Conservation (phyloP, 768 basidiomycete genomes). For the Leucocoprinus sp. region DNA sequence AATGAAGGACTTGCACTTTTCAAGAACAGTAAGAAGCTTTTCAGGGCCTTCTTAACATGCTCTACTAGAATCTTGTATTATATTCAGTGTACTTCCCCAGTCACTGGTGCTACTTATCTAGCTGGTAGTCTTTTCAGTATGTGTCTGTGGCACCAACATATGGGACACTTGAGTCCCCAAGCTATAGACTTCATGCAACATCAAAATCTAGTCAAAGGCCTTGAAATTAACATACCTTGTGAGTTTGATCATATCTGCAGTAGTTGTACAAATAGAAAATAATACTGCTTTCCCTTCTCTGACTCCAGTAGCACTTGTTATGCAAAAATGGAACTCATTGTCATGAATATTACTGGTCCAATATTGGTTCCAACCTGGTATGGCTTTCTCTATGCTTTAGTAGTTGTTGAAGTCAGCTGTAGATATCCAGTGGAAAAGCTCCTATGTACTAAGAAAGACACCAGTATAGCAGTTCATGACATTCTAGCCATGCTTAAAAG, state of each 20-base stretch:
- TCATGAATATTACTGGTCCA: constrained; percentile 24
- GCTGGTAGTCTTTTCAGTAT: constrained; percentile 2
- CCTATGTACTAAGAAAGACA: constrained; percentile 20
- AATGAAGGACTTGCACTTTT: neutral
- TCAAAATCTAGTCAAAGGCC: constrained; percentile 19
- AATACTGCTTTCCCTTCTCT: no score
- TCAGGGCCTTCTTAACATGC: neutral
- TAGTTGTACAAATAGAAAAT: no score
- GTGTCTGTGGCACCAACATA: constrained; percentile 17
- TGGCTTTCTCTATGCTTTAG: constrained; percentile 21
- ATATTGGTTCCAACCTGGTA: constrained; percentile 14
- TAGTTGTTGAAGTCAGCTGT: constrained; percentile 22
- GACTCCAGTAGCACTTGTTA: no score
- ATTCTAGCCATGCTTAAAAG: constrained; percentile 15
- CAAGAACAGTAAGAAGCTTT: neutral
- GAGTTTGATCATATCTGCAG: constrained; percentile 16
- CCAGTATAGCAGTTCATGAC: constrained; percentile 18
- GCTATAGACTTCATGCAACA: constrained; percentile 14
- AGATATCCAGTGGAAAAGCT: constrained; percentile 14
- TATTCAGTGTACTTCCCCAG: neutral
- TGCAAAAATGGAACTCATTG: no score
- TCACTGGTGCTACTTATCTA: neutral
- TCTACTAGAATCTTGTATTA: constrained; percentile 1
- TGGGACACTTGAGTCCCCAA: constrained; percentile 18
- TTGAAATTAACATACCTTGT: constrained; percentile 12